phyloP scores from a whole-genome alignment of 1,284 basidiomycete genomes.

The Mycena citricolor region DNA sequence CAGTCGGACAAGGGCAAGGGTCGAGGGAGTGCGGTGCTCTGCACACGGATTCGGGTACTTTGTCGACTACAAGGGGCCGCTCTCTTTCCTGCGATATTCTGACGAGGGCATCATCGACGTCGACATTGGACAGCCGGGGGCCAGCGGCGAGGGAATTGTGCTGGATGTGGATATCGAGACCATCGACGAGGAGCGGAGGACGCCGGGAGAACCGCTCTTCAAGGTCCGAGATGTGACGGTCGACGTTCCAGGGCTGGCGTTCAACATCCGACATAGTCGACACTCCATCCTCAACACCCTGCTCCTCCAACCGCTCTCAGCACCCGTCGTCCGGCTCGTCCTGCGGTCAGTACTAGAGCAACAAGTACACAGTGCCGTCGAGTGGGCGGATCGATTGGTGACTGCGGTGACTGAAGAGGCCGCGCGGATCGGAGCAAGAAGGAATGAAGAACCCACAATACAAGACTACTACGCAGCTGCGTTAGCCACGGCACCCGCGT shows the following conservation, averaged over 20 bases:
- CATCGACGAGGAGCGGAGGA: conserved; percentile 24
- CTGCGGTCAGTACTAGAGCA: conserved; percentile 33
- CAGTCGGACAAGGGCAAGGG: conserved; percentile 37
- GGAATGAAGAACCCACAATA: conserved; percentile 18
- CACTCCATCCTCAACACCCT: conserved; percentile 52
- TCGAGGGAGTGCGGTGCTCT: conserved; percentile 44
- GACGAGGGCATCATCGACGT: conserved; percentile 49
- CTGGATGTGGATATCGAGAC: conserved; percentile 44
- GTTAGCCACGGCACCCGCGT: conserved; percentile 26
- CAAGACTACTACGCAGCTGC: conserved; percentile 36
- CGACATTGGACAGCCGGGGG: conserved; percentile 31
- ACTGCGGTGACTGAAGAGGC: conserved; percentile 30
- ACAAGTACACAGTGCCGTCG: conserved; percentile 34
- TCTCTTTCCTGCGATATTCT: conserved; percentile 37
- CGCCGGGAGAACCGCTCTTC: conserved; percentile 36
- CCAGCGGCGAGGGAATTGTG: conserved; percentile 31
- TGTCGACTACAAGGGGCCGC: conserved; percentile 39
- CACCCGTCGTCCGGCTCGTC: conserved; percentile 34
- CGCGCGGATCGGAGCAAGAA: conserved; percentile 20
- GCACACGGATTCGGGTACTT: conserved; percentile 46
- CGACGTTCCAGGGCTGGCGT: conserved; percentile 37
- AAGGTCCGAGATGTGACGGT: conserved; percentile 39
- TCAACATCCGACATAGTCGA: conserved; percentile 40
- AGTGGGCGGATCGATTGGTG: conserved; percentile 30
- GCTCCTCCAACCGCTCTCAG: conserved; percentile 46